Conservation (phyloP, 179 eudicot species). For the Spergularia azorica region DNA sequence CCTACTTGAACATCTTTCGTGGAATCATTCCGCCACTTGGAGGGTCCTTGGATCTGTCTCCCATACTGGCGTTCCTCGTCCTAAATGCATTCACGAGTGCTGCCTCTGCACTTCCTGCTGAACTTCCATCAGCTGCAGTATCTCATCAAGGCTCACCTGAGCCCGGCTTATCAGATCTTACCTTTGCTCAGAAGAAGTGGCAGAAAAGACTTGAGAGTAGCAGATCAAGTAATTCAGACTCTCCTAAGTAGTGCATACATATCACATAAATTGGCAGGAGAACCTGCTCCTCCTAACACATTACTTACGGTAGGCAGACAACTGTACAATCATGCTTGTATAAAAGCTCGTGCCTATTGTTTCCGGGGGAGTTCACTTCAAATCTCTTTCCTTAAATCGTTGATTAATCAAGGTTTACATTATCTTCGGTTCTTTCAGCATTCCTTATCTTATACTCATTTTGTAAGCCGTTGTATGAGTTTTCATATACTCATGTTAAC, state of each 20-base stretch:
- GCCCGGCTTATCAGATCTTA: slow-evolving; percentile 39
- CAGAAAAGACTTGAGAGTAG: slow-evolving; percentile 47
- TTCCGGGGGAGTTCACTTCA: not conserved
- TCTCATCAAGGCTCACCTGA: slow-evolving; percentile 26
- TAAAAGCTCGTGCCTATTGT: slow-evolving; percentile 5
- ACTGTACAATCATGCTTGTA: slow-evolving; percentile 15
- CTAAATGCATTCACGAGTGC: slow-evolving; percentile 87
- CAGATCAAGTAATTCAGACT: slow-evolving; percentile 29
- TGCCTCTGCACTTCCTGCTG: slow-evolving; percentile 96
- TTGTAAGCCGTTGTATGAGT: not conserved
- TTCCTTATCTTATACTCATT: not conserved
- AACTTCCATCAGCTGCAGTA: slow-evolving; percentile 59
- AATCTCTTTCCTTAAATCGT: not conserved
- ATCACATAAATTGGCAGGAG: not conserved
- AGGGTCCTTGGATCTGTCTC: slow-evolving; percentile 95
- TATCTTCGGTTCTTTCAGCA: slow-evolving; percentile 13
- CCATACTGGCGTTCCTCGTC: slow-evolving; percentile 89
- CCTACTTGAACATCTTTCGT: slow-evolving; percentile 92
- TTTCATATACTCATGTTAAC: too few species aligned
- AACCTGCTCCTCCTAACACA: not conserved
- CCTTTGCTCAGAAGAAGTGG: slow-evolving; percentile 66
- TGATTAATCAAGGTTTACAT: not conserved
- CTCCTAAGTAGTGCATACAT: slow-evolving; percentile 28
- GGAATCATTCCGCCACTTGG: slow-evolving; percentile 97
- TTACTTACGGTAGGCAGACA: slow-evolving; percentile 3